A percentile compares a stretch with the other conserved stretches of the same genome.
phyloP scores from a whole-genome alignment of 345 rosid species.

The Aethionema arabicum region DNA sequence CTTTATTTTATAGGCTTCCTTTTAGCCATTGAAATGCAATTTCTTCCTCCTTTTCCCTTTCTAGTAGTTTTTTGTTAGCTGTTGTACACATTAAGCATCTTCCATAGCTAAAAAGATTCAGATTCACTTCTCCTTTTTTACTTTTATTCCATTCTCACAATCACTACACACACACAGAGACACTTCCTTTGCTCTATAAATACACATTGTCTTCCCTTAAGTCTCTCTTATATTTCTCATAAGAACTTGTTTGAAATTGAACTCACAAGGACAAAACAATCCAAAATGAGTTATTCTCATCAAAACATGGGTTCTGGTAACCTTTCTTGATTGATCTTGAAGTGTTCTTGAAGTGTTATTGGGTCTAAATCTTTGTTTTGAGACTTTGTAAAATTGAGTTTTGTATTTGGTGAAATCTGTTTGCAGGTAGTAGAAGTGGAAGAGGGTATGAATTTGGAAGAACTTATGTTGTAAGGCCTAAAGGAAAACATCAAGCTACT shows the following conservation, averaged over 20 bases:
- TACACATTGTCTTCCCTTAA: constrained; percentile 28
- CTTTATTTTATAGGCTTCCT: constrained; percentile 41
- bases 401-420: constrained; percentile 18
- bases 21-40: constrained; percentile 48
- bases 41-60: constrained; percentile 36
- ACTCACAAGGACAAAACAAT: constrained; percentile 6
- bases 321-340: constrained; percentile 16
- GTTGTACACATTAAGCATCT: constrained; percentile 45
- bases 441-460: constrained; percentile 73
- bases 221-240: constrained; percentile 14
- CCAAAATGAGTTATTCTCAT: constrained; percentile 66
- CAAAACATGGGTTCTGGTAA: constrained; percentile 64
- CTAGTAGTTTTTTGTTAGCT: constrained; percentile 48
- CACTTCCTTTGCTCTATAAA: constrained; percentile 48
- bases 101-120: constrained; percentile 42
- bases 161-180: no score
- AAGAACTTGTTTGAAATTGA: constrained; percentile 18
- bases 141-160: constrained; percentile 56
- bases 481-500: constrained; percentile 78
- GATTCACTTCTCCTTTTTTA: constrained; percentile 38
- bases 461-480: constrained; percentile 75
- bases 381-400: constrained; percentile 12
- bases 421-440: constrained; percentile 57
- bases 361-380: neutral
- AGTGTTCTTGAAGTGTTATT: constrained; percentile 21